phyloP scores from a whole-genome alignment of 2,329 filamentous ascomycete genomes.

The Aureobasidium pullulans region DNA sequence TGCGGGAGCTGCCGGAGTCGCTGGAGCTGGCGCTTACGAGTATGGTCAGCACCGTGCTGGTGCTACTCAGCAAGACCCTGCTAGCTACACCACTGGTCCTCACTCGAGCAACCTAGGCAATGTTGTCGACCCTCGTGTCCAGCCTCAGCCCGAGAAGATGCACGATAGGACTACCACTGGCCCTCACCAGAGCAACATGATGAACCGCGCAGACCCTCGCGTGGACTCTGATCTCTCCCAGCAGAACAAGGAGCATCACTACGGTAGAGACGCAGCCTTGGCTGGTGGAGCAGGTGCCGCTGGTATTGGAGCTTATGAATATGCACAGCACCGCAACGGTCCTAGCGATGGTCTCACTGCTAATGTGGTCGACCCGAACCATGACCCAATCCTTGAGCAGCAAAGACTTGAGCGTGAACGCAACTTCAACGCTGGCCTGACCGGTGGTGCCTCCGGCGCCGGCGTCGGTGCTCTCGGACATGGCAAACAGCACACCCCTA shows the following conservation, averaged over 20 bases:
- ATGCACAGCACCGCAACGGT: slow-evolving; percentile 18
- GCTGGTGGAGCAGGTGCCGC: slow-evolving; percentile 27
- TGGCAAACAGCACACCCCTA: slow-evolving; percentile 20
- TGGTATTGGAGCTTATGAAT: slow-evolving; percentile 28
- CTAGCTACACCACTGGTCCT: slow-evolving; percentile 22
- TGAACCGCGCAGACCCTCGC: slow-evolving; percentile 21
- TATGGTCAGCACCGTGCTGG: slow-evolving; percentile 22
- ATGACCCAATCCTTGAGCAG: background rate
- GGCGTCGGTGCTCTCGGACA: slow-evolving; percentile 29
- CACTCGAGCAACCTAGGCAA: slow-evolving; percentile 24
- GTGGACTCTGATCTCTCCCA: slow-evolving; percentile 15
- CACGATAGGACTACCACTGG: slow-evolving; percentile 20
- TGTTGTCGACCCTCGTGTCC: slow-evolving; percentile 21
- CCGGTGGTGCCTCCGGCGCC: slow-evolving; percentile 26
- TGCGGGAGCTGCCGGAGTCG: slow-evolving; percentile 20
- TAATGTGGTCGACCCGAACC: slow-evolving; percentile 19
- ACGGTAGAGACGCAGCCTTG: slow-evolving; percentile 22
- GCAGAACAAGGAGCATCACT: slow-evolving; percentile 12
- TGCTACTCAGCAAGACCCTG: slow-evolving; percentile 17
- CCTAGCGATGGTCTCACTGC: slow-evolving; percentile 18
- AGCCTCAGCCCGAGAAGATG: slow-evolving; percentile 24
- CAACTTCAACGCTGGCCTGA: slow-evolving; percentile 22
- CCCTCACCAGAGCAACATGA: slow-evolving; percentile 18
- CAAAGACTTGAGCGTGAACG: background rate
- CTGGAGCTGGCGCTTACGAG: slow-evolving; percentile 24